A percentile compares a stretch with the other conserved stretches of the same genome.
Evolutionary conservation across 1,284 basidiomycete genomes (phyloP).

Genomic region (Tausonia pullulans): DNA sequence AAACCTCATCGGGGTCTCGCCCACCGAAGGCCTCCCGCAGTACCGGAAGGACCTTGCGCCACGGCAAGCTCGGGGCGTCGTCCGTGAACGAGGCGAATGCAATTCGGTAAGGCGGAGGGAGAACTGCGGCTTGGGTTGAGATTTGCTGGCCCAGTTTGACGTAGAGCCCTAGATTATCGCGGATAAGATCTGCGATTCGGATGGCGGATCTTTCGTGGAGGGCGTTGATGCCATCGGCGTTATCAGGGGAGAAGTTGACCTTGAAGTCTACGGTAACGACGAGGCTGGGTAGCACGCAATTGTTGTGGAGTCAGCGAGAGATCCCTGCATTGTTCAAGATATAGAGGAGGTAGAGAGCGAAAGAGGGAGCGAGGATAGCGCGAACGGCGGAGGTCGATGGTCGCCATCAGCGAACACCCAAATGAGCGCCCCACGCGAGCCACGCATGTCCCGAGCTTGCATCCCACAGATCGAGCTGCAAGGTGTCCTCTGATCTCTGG

Average conservation of each 20-base stretch:
- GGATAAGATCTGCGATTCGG: constrained; percentile 62
- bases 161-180: constrained; percentile 71
- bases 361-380: constrained; percentile 5
- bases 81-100: constrained; percentile 75
- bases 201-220: constrained; percentile 71
- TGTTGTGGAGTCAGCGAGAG: neutral
- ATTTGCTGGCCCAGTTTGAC: constrained; percentile 71
- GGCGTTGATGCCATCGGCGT: constrained; percentile 53
- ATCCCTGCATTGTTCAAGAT: constrained; percentile 26
- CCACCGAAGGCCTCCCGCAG: constrained; percentile 60
- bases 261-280: constrained; percentile 42
- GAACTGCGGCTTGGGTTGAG: constrained; percentile 67
- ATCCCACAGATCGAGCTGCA: too few relatives aligned
- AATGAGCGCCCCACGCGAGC: constrained; percentile 39
- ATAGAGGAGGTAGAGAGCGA: constrained; percentile 30
- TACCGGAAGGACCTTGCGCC: constrained; percentile 53
- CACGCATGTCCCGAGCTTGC: neutral
- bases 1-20: constrained; percentile 56
- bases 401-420: constrained; percentile 50
- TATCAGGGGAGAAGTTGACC: constrained; percentile 60
- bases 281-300: neutral
- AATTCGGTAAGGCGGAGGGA: constrained; percentile 67
- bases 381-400: neutral
- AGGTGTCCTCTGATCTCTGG: too few relatives aligned
- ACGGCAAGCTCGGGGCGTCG: constrained; percentile 69